Conservation (phyloP, 1,284 basidiomycete species). For the Mycosarcoma mackinlayi region DNA sequence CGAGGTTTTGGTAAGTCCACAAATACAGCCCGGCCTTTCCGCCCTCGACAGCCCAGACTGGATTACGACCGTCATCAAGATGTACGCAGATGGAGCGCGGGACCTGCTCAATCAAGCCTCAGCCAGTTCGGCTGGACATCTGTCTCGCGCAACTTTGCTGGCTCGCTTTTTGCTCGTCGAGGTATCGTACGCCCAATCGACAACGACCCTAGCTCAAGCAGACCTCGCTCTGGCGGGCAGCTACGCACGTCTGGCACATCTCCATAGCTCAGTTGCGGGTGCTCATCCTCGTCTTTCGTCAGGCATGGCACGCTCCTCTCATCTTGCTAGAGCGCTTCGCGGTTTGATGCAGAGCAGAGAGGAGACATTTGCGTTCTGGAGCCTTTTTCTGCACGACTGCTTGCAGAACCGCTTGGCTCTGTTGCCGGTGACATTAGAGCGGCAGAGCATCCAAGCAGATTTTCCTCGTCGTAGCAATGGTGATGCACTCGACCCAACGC, state of each 20-base stretch:
- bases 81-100: constrained; percentile 24
- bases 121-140: background rate
- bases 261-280: constrained; percentile 7
- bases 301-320: constrained; percentile 6
- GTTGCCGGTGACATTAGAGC: constrained; percentile 18
- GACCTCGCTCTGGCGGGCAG: constrained; percentile 13
- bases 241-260: constrained; percentile 23
- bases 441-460: constrained; percentile 13
- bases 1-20: constrained; percentile 5
- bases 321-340: constrained; percentile 21
- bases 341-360: constrained; percentile 26
- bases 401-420: constrained; percentile 20
- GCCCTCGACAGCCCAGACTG: constrained; percentile 5
- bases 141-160: constrained; percentile 12
- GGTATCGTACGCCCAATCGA: constrained; percentile 4
- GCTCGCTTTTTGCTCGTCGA: constrained; percentile 22
- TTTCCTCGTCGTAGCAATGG: constrained; percentile 17
- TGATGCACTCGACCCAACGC: background rate
- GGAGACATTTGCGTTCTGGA: constrained; percentile 25
- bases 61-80: constrained; percentile 3
- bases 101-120: constrained; percentile 8
- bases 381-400: constrained; percentile 32
- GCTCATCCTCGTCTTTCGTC: constrained; percentile 14
- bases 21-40: background rate
- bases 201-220: constrained; percentile 2